Percentiles rank a stretch among this genome's conserved stretches.
These are phyloP conservation scores for Drosera spatulata DNA, from an alignment of 179 eudicot species.

Conservation along the genomic window DNA sequence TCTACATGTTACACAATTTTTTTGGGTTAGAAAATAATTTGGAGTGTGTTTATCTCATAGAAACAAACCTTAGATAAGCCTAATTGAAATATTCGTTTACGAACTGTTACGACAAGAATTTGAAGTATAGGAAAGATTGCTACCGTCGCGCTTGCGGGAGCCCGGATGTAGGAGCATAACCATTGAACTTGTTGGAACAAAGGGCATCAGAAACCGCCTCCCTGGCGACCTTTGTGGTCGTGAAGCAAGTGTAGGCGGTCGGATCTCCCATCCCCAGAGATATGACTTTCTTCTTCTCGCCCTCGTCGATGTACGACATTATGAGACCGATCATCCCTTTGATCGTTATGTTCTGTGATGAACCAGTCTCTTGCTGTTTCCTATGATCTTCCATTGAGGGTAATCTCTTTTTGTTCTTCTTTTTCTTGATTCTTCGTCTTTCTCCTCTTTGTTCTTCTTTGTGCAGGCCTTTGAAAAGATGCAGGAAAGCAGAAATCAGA, in stretches of 20 bases:
- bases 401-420: too few relatives aligned
- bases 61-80: too few relatives aligned
- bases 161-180: conserved; percentile 86
- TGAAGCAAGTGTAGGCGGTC: conserved; percentile 62
- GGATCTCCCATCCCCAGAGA: conserved; percentile 95
- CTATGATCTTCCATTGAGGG: too few relatives aligned
- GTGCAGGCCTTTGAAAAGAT: too few relatives aligned
- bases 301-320: conserved; percentile 32
- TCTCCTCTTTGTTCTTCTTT: too few relatives aligned
- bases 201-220: conserved; percentile 49
- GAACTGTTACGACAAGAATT: neutral
- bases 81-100: too few relatives aligned
- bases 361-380: conserved; percentile 9
- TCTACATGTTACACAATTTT: too few relatives aligned
- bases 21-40: too few relatives aligned
- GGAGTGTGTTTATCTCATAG: too few relatives aligned
- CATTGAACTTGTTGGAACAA: conserved; percentile 53
- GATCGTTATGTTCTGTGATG: conserved; percentile 43
- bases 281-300: conserved; percentile 24
- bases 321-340: conserved; percentile 67
- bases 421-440: too few relatives aligned
- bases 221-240: conserved; percentile 28
- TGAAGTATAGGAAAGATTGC: conserved; percentile 2
- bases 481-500: too few relatives aligned
- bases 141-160: conserved; percentile 83